Evolutionary conservation across 257 asterid genomes (phyloP), one percentile per base, ranked within the genome.

Genomic region (Leonotis leonurus): DNA sequence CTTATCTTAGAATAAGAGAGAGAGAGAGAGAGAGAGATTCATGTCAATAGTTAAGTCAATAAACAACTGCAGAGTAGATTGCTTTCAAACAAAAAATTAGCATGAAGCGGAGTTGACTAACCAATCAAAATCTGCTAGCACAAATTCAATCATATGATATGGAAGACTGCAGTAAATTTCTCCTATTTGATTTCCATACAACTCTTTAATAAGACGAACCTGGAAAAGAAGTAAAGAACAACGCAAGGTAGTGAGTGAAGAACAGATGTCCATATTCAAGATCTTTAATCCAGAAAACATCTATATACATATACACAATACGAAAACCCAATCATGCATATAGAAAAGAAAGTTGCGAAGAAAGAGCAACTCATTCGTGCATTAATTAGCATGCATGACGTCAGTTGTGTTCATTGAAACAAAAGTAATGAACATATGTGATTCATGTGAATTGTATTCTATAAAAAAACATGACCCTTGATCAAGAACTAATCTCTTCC

Each of bases 111-210:
- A 56, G 30, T 48, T 41, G 40, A 57, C 91, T 30, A 79, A 93
- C 99, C 97, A 80, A 73, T 85, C 90, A 79, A 77, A 81, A 72
- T 89, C 87, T 55, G 85, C 70, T 64, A 93, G 79, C 55, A 74
- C 85, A 73, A 93, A 89, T 65, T 89, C 96, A 54, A 84, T 71
- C 94, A 87, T 77, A 71, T 89, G 89, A 69, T 85, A 85, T 16
- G 95, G 94, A 76, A 89, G 97, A 74, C 96, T 93, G 63, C 83
- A 89, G 75, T 93, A 93, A 30, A 93, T 86, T 71, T 89, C 95
- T 46, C 80, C 83, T 18, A 87, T 85, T 79, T 93, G 97, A 82
- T 93, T 85, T 69, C 97, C 99, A 63, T 89, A 93, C 80, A 89
- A 71, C 74, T 93, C 99, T 78, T 93, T 87, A 52, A 87, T 73